These are phyloP conservation scores for Hymenoscyphus occultus DNA, from an alignment of 2,329 filamentous ascomycete genomes.

Conservation along the genomic window DNA sequence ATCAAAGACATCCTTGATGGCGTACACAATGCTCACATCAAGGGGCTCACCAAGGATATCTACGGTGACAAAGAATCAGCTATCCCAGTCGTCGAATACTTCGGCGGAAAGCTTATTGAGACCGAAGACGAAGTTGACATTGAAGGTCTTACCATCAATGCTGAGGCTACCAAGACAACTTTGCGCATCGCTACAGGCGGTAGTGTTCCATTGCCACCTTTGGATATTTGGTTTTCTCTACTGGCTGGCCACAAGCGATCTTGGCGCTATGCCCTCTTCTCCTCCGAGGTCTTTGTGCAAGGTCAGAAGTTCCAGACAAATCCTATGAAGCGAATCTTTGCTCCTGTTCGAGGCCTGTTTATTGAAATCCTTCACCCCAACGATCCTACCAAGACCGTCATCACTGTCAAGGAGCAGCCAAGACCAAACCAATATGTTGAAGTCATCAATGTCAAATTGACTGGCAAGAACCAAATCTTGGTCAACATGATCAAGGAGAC, in stretches of 20 bases:
- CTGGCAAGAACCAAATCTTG: constrained; percentile 72
- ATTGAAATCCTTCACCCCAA: constrained; percentile 85
- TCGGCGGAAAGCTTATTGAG: constrained; percentile 82
- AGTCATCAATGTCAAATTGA: constrained; percentile 80
- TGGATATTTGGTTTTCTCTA: constrained; percentile 83
- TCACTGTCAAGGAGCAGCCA: constrained; percentile 83
- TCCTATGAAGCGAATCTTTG: constrained; percentile 87
- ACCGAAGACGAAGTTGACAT: constrained; percentile 70
- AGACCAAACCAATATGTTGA: constrained; percentile 82
- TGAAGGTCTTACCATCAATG: constrained; percentile 80
- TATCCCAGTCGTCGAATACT: constrained; percentile 89
- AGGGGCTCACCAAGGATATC: constrained; percentile 71
- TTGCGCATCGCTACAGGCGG: constrained; percentile 80
- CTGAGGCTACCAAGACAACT: constrained; percentile 75
- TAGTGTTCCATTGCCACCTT: constrained; percentile 69
- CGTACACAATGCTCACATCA: constrained; percentile 86
- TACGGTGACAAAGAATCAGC: constrained; percentile 71
- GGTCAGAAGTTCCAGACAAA: constrained; percentile 97
- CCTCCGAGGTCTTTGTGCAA: constrained; percentile 89
- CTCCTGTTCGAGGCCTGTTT: constrained; percentile 78
- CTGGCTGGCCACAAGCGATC: constrained; percentile 82
- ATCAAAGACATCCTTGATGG: constrained; percentile 91
- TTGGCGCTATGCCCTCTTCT: constrained; percentile 93
- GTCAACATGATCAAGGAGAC: constrained; percentile 93
- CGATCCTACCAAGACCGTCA: constrained; percentile 77